Evolutionary conservation across 78 protist species (phyloP).

Genomic region (Pigoraptor vietnamica): DNA sequence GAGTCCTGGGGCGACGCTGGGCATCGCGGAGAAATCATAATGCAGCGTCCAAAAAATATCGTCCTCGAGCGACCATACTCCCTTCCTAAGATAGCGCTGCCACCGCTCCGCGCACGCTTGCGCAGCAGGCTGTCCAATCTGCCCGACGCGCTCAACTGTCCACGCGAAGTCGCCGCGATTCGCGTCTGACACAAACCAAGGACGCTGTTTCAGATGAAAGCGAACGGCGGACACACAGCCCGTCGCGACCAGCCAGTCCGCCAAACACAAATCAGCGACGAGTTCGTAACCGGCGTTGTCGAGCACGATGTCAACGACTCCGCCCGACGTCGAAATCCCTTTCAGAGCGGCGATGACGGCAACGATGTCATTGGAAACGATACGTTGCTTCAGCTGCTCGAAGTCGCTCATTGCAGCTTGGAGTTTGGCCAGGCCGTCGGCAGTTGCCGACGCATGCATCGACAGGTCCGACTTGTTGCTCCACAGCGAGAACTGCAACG

Average conservation of each 20-base stretch:
- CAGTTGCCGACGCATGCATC: background rate
- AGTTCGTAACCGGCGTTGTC: constrained; percentile 11
- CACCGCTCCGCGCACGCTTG: background rate
- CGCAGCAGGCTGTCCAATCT: background rate
- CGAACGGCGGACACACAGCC: background rate
- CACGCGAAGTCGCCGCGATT: background rate
- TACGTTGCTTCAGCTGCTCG: background rate
- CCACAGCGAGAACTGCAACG: constrained; percentile 2
- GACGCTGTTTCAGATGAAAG: background rate
- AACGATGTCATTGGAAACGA: background rate
- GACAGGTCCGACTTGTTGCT: constrained; percentile 6
- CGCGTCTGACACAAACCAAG: constrained; percentile 3
- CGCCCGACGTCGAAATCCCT: background rate
- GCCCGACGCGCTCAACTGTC: background rate
- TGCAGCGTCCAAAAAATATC: background rate
- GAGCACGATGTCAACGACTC: background rate
- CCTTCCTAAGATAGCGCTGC: background rate
- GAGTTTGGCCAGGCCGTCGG: background rate
- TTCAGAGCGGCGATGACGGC: background rate
- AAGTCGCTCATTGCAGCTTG: background rate
- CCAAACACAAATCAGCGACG: background rate
- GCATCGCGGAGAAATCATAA: background rate
- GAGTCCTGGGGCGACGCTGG: background rate
- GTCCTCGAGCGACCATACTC: background rate
- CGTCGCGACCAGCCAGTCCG: background rate